Percentiles rank a stretch among this genome's conserved stretches.
Conservation (phyloP, 2,329 filamentous ascomycete genomes). For the Calcarisporium arbuscula region DNA sequence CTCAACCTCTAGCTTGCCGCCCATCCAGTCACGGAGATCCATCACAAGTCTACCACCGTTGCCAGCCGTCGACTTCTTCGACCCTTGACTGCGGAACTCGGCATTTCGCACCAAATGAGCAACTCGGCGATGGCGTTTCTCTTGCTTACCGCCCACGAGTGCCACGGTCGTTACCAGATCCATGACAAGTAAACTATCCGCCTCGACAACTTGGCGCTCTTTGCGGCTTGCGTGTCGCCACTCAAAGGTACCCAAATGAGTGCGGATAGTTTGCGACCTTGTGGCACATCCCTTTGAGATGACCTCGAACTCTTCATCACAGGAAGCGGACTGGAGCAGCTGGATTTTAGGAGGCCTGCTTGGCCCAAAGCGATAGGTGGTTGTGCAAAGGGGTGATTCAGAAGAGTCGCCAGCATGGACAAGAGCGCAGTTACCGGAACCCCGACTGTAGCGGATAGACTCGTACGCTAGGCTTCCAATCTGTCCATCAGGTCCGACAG, state of each 20-base stretch:
- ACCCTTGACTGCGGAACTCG: slow-evolving; percentile 32
- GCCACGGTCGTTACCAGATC: slow-evolving; percentile 36
- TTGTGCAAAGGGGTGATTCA: slow-evolving; percentile 37
- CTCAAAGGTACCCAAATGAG: slow-evolving; percentile 43
- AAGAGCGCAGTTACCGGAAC: slow-evolving; percentile 43
- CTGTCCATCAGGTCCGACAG: slow-evolving; percentile 28
- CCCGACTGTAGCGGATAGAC: slow-evolving; percentile 40
- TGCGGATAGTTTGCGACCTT: slow-evolving; percentile 38
- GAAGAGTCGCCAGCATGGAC: slow-evolving; percentile 31
- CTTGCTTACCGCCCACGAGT: slow-evolving; percentile 17
- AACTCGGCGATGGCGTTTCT: slow-evolving; percentile 25
- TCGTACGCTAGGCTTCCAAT: slow-evolving; percentile 40
- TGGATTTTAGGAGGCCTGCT: slow-evolving; percentile 41
- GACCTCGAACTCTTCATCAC: slow-evolving; percentile 19
- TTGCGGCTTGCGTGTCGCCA: slow-evolving; percentile 48
- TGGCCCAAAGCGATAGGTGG: slow-evolving; percentile 52
- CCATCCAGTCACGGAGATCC: slow-evolving; percentile 31
- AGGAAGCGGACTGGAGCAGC: slow-evolving; percentile 12
- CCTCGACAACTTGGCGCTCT: slow-evolving; percentile 37
- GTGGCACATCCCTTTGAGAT: slow-evolving; percentile 34
- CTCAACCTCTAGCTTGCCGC: slow-evolving; percentile 23
- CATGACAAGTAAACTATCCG: slow-evolving; percentile 42
- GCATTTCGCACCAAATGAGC: slow-evolving; percentile 38
- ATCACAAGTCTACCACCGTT: slow-evolving; percentile 44
- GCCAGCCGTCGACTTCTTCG: slow-evolving; percentile 32